phyloP scores from a whole-genome alignment of 2,329 filamentous ascomycete genomes.

The Aspergillus hiratsukae region DNA sequence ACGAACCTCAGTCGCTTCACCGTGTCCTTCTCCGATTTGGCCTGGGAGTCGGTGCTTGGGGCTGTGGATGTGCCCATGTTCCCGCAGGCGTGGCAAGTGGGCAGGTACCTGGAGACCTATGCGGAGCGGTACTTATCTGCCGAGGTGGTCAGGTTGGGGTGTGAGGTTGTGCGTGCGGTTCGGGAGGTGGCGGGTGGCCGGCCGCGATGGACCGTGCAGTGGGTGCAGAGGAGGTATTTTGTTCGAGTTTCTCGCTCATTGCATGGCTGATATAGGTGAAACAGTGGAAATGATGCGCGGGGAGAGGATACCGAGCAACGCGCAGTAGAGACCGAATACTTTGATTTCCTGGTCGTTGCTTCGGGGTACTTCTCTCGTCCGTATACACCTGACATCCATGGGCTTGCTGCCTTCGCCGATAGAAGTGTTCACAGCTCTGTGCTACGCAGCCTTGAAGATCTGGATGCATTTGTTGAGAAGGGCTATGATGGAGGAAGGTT shows the following conservation, averaged over 20 bases:
- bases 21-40: constrained; percentile 57
- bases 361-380: constrained; percentile 72
- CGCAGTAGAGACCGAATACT: constrained; percentile 35
- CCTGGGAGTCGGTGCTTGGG: constrained; percentile 55
- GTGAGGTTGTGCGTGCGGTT: constrained; percentile 32
- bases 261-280: neutral
- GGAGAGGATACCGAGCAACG: neutral
- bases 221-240: constrained; percentile 16
- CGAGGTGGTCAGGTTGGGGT: constrained; percentile 48
- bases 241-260: neutral
- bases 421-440: constrained; percentile 65
- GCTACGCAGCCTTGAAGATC: constrained; percentile 52
- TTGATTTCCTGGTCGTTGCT: constrained; percentile 68
- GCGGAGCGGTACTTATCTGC: constrained; percentile 51
- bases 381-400: constrained; percentile 46
- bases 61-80: constrained; percentile 55
- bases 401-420: constrained; percentile 30
- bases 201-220: constrained; percentile 40
- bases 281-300: neutral
- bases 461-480: constrained; percentile 6
- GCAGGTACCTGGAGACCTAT: constrained; percentile 66
- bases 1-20: constrained; percentile 73
- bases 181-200: constrained; percentile 13
- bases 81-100: constrained; percentile 72
- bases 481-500: constrained; percentile 53